Evolutionary conservation across 75 land plant genomes (phyloP).

Genomic region (Picea sitchensis): DNA sequence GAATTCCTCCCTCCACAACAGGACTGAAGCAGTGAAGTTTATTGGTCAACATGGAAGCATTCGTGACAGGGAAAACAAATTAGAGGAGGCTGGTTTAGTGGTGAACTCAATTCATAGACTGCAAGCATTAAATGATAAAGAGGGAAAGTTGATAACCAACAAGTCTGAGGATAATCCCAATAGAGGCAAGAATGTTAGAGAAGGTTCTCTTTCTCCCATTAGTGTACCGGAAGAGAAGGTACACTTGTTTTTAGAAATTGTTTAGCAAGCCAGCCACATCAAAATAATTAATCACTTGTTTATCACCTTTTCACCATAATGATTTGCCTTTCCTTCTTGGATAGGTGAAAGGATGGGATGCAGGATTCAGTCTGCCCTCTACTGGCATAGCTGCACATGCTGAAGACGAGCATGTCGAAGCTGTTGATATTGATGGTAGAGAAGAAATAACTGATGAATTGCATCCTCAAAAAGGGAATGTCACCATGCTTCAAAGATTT

Average conservation of each 20-base stretch:
- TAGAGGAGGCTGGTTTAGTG: neutral
- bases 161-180: neutral
- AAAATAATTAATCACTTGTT: neutral
- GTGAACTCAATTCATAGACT: neutral
- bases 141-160: neutral
- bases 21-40: neutral
- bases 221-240: constrained; percentile 14
- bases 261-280: neutral
- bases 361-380: constrained; percentile 28
- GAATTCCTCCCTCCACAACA: neutral
- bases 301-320: neutral
- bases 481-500: neutral
- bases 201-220: constrained; percentile 10
- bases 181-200: constrained; percentile 6
- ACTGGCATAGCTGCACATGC: constrained; percentile 62
- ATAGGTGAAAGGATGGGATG: constrained; percentile 28
- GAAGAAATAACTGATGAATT: constrained; percentile 9
- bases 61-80: neutral
- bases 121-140: neutral
- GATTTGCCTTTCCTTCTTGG: constrained; percentile 1
- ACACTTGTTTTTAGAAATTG: neutral
- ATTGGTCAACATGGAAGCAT: neutral
- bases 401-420: constrained; percentile 35
- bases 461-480: neutral
- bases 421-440: constrained; percentile 23